Evolutionary conservation across 352 stramenopile species (phyloP).

Genomic region (Globisporangium orthogonon): DNA sequence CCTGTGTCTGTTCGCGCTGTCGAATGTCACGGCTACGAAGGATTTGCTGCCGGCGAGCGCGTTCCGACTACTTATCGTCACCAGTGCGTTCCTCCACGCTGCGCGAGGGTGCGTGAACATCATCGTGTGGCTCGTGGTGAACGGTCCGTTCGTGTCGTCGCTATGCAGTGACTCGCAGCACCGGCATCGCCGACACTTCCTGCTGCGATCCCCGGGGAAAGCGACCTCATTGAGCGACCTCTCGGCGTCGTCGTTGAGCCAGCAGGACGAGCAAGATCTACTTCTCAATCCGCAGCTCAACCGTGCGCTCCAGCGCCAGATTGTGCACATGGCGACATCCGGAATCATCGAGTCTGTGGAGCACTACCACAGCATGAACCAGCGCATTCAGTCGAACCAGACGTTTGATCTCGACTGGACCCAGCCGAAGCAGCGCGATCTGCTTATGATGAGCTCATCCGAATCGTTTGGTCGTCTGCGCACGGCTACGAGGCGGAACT

Average conservation of each 20-base stretch:
- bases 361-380: conserved; percentile 66
- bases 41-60: conserved; percentile 18
- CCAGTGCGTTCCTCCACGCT: conserved; percentile 75
- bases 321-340: conserved; percentile 87
- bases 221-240: neutral
- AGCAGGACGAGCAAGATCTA: conserved; percentile 21
- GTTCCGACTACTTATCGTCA: conserved; percentile 60
- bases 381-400: conserved; percentile 67
- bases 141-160: conserved; percentile 46
- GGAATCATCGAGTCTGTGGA: conserved; percentile 85
- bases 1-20: conserved; percentile 63
- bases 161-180: conserved; percentile 13
- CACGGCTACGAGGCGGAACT: conserved; percentile 18
- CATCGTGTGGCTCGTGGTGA: conserved; percentile 84
- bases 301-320: conserved; percentile 70
- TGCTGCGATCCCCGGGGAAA: neutral
- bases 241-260: conserved; percentile 9
- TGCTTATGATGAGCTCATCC: conserved; percentile 39
- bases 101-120: conserved; percentile 77
- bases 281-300: conserved; percentile 85
- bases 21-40: conserved; percentile 40
- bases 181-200: neutral
- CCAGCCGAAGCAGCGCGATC: conserved; percentile 47
- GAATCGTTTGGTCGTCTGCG: conserved; percentile 29
- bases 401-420: conserved; percentile 81